Conservation (phyloP, 805 yeast species). For the Dipodascus geniculatus region DNA sequence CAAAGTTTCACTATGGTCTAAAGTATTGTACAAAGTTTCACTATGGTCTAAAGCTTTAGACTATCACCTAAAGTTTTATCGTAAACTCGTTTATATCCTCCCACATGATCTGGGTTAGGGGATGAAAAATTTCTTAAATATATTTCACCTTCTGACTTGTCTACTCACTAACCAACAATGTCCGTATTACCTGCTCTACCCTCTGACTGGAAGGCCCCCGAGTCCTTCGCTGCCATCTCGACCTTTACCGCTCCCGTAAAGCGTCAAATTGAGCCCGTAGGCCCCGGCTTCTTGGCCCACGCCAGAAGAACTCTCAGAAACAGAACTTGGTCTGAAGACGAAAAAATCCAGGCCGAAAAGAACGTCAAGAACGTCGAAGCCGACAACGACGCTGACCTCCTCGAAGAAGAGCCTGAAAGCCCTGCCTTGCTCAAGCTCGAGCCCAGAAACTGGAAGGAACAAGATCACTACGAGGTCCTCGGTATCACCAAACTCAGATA, state of each 20-base stretch:
- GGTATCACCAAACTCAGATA: constrained; percentile 86
- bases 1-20: too few species aligned
- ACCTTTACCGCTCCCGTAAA: constrained; percentile 22
- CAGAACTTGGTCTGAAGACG: constrained; percentile 97
- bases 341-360: constrained; percentile 82
- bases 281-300: constrained; percentile 89
- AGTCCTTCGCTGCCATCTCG: constrained; percentile 18
- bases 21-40: too few species aligned
- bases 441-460: constrained; percentile 97
- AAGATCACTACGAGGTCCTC: constrained; percentile 91
- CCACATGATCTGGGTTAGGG: too few species aligned
- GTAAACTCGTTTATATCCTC: too few species aligned
- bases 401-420: constrained; percentile 52
- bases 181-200: constrained; percentile 17
- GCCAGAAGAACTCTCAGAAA: constrained; percentile 93
- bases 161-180: too few species aligned
- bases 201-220: constrained; percentile 16
- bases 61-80: too few species aligned
- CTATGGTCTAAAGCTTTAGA: too few species aligned
- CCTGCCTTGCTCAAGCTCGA: constrained; percentile 77
- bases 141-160: not conserved
- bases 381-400: constrained; percentile 38
- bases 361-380: constrained; percentile 65
- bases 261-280: constrained; percentile 90
- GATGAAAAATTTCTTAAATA: not conserved